Base-by-base conservation (phyloP, 2,329 filamentous ascomycete species). In the Sporothrix mexicana region DNA sequence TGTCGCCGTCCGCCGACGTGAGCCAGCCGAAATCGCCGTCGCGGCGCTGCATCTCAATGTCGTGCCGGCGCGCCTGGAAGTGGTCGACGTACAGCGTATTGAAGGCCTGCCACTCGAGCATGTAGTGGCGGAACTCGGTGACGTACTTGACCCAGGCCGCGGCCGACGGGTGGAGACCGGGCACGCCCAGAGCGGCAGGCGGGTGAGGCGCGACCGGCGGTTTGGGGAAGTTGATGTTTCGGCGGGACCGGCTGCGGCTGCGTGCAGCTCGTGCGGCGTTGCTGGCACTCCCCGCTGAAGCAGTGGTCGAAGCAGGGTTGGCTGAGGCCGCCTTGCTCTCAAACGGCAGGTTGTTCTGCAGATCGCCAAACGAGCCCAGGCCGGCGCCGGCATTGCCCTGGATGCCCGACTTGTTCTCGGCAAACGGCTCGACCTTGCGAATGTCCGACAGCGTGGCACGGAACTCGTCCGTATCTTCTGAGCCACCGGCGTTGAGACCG, bases 311-410 rank as follows among this genome's bases (percentile, higher is more conserved):
- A 12, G 36, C 36, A 55, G 70, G 61, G 17, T 53, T 15, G 0
- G 73, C 66, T 13, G 55, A 79, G 75, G 36, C 80, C 0, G 88
- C 79, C 72, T 81, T 82, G 77, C 86, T 89, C 71, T 86, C 83
- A 74, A 90, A 90, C 0, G 88, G 88, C 2, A 91, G 80, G 9
- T 83, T 86, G 30, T 86, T 84, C 76, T 86, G 85, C 69, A 91
- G 78, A 68, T 90, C 88, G 12, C 81, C 80, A 61, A 90, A 84
- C 0, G 88, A 90, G 43, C 82, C 82, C 1, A 90, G 81, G 0
- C 88, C 88, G 0, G 80, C 79, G 3, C 75, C 75, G 5, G 67
- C 45, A 10, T 53, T 51, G 59, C 74, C 74, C 17, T 69, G 69
- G 30, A 75, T 69, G 20, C 75, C 74, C 8, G 71, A 57, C 8